These are phyloP conservation scores for Ocimum tenuiflorum DNA, from an alignment of 257 asterid genomes.

Conservation along the genomic window DNA sequence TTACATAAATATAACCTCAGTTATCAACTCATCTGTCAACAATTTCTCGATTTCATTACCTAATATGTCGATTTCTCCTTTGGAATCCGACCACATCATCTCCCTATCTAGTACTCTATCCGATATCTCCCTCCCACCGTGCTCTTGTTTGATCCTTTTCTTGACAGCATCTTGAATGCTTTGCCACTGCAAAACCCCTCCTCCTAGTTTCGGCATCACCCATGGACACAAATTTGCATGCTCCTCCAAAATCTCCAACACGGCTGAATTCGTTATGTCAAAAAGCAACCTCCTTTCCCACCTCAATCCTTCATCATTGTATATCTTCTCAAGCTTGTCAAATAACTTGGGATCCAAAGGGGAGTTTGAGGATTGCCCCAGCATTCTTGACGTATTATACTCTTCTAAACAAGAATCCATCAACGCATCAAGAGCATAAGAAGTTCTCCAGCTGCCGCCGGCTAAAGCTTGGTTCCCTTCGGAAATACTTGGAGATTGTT, in stretches of 20 bases:
- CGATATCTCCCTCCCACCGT: slow-evolving; percentile 19
- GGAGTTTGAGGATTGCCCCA: slow-evolving; percentile 49
- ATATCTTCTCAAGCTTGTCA: slow-evolving; percentile 55
- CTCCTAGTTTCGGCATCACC: slow-evolving; percentile 39
- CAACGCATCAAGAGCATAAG: slow-evolving; percentile 49
- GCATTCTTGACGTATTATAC: slow-evolving; percentile 25
- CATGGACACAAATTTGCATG: slow-evolving; percentile 39
- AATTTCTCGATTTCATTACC: slow-evolving; percentile 55
- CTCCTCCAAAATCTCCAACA: slow-evolving; percentile 40
- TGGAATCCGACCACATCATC: slow-evolving; percentile 48
- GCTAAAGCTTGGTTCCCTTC: slow-evolving; percentile 28
- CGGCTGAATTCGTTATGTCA: slow-evolving; percentile 47
- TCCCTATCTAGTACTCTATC: slow-evolving; percentile 42
- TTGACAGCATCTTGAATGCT: slow-evolving; percentile 37
- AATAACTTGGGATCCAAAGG: slow-evolving; percentile 62
- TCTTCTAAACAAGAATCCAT: slow-evolving; percentile 48
- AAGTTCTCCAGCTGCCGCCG: slow-evolving; percentile 48
- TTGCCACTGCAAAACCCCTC: slow-evolving; percentile 23
- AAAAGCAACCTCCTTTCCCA: slow-evolving; percentile 63
- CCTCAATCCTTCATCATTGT: slow-evolving; percentile 28
- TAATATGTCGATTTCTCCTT: slow-evolving; percentile 38
- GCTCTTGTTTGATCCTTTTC: slow-evolving; percentile 31
- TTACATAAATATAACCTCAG: slow-evolving; percentile 27
- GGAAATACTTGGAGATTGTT: slow-evolving; percentile 18
- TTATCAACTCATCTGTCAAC: slow-evolving; percentile 61